These are phyloP conservation scores for Lithospermum erythrorhizon DNA, from an alignment of 257 asterid genomes.

Conservation along the genomic window DNA sequence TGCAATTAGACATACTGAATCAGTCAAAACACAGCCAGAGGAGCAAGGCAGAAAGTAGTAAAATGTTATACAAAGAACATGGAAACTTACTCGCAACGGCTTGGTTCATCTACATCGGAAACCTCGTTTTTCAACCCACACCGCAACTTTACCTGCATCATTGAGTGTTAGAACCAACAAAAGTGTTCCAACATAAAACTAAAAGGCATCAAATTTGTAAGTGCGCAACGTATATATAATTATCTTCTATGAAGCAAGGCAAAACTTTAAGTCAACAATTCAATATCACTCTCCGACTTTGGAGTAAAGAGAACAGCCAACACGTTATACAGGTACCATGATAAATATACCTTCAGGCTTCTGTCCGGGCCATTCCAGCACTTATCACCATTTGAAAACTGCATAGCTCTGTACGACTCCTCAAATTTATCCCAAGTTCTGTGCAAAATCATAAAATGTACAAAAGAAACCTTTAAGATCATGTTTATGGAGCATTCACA, in stretches of 20 bases:
- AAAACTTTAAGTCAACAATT: neutral
- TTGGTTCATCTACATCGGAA: conserved; percentile 85
- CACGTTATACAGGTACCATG: neutral
- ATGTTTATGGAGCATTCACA: neutral
- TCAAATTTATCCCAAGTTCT: conserved; percentile 95
- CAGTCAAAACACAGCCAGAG: conserved; percentile 7
- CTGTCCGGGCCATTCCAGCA: conserved; percentile 99
- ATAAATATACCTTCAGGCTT: conserved; percentile 56
- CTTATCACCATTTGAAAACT: conserved; percentile 70
- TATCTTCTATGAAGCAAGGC: neutral
- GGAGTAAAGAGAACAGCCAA: neutral
- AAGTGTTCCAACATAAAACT: neutral
- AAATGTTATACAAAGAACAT: neutral
- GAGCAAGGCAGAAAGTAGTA: neutral
- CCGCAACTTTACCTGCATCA: conserved; percentile 67
- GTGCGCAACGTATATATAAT: neutral
- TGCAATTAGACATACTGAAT: conserved; percentile 22
- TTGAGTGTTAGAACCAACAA: conserved; percentile 4
- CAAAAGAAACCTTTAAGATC: neutral
- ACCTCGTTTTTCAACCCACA: conserved; percentile 87
- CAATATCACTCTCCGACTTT: neutral
- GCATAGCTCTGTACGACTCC: conserved; percentile 61
- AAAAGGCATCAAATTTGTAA: neutral
- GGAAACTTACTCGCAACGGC: conserved; percentile 92
- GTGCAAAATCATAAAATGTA: neutral